Base-by-base conservation (phyloP, 2,329 filamentous ascomycete genomes). In the Botrytis sinoallii region DNA sequence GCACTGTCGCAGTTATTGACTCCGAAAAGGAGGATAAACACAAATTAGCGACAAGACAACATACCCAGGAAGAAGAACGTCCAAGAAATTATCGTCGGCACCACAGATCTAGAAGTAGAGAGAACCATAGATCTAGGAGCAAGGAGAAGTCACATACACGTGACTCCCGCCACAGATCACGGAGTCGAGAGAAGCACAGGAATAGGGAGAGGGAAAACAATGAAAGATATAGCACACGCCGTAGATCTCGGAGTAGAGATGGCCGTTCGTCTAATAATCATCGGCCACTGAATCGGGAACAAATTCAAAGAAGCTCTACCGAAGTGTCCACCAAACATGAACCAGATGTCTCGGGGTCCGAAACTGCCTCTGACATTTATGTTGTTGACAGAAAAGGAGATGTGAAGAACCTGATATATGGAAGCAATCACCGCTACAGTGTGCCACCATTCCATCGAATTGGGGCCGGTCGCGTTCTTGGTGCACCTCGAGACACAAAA, bases 341-440 rank as follows among this genome's bases (percentile, higher is more conserved):
- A 60, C 20, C n/a, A 65, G 71, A 70, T 25, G 16, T 32, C 22
- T 61, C 22, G 12, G 66, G 60, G 48, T 38, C 65, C 32, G 69
- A 71, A 46, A 52, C 66, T 32, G 61, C 74, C 55, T 69, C 73
- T 67, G 80, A 79, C 57, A 80, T 86, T 5, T 95, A 89, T 80
- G 78, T 89, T 63, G 79, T 93, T 70, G 95, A 98, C 82, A 89
- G 85, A 60, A 90, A 89, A 79, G 95, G 95, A 0, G 95, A 98
- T 79, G 84, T 87, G 7, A 87, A 94, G 66, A 94, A 96, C 76
- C 82, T 92, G 63, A 87, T 87, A 40, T 98, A 95, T 81, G 93
- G 93, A 2, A 87, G 88, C 42, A 86, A 92, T 57, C 90, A 97
- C 80, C 89, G 88, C 52, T 92, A 92, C 76, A 88, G 87, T 71